Percentiles rank a stretch among this genome's conserved stretches.
Conservation (phyloP, 768 basidiomycete genomes). For the Boletus tylopilopsis region DNA sequence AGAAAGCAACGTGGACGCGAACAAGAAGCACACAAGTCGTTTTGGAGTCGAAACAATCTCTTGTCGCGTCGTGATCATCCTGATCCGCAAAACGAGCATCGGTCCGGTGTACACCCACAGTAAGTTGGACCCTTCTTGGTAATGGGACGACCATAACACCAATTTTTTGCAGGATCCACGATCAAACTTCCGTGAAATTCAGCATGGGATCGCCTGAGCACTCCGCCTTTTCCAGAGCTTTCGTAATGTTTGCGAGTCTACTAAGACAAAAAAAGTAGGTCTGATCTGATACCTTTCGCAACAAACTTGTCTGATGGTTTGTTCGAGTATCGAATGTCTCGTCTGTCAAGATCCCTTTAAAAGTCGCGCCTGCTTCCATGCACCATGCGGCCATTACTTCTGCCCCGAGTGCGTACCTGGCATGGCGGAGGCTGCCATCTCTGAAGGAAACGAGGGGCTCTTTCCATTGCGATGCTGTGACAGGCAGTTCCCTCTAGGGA, state of each 20-base stretch:
- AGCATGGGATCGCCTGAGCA: background rate
- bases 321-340: background rate
- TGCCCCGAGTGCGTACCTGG: background rate
- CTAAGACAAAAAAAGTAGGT: background rate
- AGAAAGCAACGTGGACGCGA: too few species aligned
- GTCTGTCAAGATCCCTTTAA: background rate
- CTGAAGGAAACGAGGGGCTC: background rate
- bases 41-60: too few species aligned
- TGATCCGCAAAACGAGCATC: background rate
- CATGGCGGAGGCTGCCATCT: background rate
- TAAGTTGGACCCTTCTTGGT: background rate
- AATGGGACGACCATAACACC: background rate
- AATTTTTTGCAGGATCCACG: background rate
- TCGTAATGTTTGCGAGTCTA: background rate
- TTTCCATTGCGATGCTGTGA: background rate
- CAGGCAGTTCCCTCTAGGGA: background rate
- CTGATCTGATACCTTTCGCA: background rate
- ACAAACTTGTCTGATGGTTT: background rate
- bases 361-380: background rate
- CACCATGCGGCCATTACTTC: background rate
- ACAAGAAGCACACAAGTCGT: too few species aligned
- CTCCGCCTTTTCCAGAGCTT: background rate
- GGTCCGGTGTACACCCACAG: too few species aligned
- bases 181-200: background rate
- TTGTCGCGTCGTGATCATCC: background rate